phyloP scores from a whole-genome alignment of 2,329 filamentous ascomycete genomes.

The Pseudofabraea citricarpa region DNA sequence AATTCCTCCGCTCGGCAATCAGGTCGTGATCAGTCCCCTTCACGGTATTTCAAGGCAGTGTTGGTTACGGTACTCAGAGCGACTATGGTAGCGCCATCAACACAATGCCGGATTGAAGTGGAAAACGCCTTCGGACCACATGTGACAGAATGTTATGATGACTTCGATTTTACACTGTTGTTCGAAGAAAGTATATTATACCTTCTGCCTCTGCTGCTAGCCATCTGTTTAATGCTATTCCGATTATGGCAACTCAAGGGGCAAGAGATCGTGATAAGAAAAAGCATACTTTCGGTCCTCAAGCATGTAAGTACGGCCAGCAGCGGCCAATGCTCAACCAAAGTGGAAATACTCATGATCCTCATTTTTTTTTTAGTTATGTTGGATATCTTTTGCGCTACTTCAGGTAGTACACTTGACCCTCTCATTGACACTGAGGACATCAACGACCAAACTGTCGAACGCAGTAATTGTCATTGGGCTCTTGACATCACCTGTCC shows the following conservation, averaged over 20 bases:
- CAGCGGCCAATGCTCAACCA: not conserved
- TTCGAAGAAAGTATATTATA: constrained; percentile 4
- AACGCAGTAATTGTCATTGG: constrained; percentile 3
- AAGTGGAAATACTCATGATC: not conserved
- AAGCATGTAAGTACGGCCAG: not conserved
- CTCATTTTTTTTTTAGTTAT: not conserved
- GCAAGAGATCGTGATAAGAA: not conserved
- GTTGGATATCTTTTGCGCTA: not conserved
- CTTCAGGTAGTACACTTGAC: constrained; percentile 1
- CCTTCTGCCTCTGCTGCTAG: not conserved
- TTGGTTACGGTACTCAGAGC: not conserved
- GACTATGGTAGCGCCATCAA: constrained; percentile 1
- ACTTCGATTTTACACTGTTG: constrained; percentile 2
- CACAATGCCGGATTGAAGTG: constrained; percentile 1
- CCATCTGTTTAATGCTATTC: not conserved
- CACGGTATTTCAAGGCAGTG: not conserved
- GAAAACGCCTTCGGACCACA: constrained; percentile 2
- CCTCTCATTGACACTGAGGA: constrained; percentile 1
- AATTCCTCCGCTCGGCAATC: not conserved
- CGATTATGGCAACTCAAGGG: constrained; percentile 1
- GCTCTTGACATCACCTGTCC: not conserved
- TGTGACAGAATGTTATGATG: constrained; percentile 2
- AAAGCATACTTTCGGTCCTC: not conserved
- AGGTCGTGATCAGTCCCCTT: not conserved
- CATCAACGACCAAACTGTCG: constrained; percentile 3